Evolutionary conservation across 2,329 filamentous ascomycete genomes (phyloP).

Genomic region (Claviceps sp.): DNA sequence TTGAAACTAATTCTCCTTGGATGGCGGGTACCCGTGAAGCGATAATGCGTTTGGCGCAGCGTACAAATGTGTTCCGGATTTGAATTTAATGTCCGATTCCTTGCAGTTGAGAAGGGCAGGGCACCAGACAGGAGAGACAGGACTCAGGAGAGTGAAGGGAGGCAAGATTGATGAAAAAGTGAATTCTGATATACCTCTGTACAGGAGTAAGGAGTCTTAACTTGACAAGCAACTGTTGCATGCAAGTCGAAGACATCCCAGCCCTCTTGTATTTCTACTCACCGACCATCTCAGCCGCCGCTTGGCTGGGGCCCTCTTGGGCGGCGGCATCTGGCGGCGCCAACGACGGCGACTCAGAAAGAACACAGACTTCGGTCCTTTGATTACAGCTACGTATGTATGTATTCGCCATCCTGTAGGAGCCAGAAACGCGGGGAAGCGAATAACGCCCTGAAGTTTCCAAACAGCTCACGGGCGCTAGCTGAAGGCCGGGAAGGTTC

Average conservation of each 20-base stretch:
- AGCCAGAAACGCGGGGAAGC: neutral
- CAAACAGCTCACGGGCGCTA: too few relatives aligned
- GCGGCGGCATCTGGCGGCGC: neutral
- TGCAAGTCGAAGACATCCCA: slow-evolving; percentile 6
- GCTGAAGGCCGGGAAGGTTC: too few relatives aligned
- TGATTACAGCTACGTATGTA: slow-evolving; percentile 3
- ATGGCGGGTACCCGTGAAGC: neutral
- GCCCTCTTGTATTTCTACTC: slow-evolving; percentile 9
- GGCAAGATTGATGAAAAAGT: neutral
- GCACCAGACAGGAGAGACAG: neutral
- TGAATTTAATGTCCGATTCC: neutral
- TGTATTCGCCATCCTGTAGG: slow-evolving; percentile 2
- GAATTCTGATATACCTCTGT: neutral
- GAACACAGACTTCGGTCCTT: neutral
- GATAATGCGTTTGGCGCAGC: neutral
- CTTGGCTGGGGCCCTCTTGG: neutral
- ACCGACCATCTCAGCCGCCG: slow-evolving; percentile 3
- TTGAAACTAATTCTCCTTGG: neutral
- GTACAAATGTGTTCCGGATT: neutral
- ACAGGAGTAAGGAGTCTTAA: too few relatives aligned
- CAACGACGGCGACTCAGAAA: neutral
- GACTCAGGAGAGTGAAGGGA: neutral
- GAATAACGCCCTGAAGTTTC: too few relatives aligned
- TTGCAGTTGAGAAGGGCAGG: neutral
- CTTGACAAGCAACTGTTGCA: neutral